Evolutionary conservation across 2,329 filamentous ascomycete genomes (phyloP).

Genomic region (Sporothrix euskadiensis): DNA sequence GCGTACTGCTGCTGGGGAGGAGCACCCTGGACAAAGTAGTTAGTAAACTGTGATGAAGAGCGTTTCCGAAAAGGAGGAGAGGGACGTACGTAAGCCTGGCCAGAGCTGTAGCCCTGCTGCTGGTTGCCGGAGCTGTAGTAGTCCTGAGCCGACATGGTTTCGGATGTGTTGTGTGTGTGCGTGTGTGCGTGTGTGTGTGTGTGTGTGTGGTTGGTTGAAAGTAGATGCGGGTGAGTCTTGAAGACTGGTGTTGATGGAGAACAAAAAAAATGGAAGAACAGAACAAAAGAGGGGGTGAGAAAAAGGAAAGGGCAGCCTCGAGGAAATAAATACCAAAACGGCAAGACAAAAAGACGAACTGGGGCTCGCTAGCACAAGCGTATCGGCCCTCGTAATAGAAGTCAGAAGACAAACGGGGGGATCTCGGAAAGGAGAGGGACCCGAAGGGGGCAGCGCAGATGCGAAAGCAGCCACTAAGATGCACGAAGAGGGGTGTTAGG

Average conservation of each 20-base stretch:
- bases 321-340: conserved; percentile 22
- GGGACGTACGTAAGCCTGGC: conserved; percentile 25
- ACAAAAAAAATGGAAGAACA: background rate
- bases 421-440: conserved; percentile 1
- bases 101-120: conserved; percentile 30
- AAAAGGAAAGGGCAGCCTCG: background rate
- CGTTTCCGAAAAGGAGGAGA: background rate
- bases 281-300: background rate
- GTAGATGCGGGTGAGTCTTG: background rate
- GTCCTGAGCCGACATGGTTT: conserved; percentile 34
- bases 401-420: background rate
- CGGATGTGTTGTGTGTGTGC: background rate
- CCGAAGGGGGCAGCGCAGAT: conserved; percentile 5
- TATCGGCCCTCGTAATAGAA: background rate
- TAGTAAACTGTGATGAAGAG: background rate
- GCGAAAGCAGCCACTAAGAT: background rate
- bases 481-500: conserved; percentile 2
- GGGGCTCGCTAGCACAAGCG: background rate
- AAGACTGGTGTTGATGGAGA: background rate
- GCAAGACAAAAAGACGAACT: background rate
- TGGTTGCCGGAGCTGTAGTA: conserved; percentile 32
- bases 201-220: background rate
- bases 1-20: background rate
- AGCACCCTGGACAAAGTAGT: background rate
- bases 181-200: background rate